A percentile compares a stretch with the other conserved stretches of the same genome.
phyloP scores from a whole-genome alignment of 139 green algal genomes.

The Pleodorina starrii region DNA sequence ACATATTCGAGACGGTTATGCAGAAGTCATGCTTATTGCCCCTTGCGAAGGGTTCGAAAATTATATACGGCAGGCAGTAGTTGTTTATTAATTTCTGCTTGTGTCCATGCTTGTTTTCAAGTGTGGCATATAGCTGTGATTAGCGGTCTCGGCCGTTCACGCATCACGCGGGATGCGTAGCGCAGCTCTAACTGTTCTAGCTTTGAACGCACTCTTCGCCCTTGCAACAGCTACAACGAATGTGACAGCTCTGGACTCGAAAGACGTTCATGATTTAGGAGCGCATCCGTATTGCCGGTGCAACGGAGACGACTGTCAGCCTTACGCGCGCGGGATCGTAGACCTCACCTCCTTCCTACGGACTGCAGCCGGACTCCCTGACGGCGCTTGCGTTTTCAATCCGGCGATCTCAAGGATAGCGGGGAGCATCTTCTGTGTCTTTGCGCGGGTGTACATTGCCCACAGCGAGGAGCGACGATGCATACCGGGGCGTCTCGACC shows the following conservation, averaged over 20 bases:
- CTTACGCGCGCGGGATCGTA: not conserved
- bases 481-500: conserved; percentile 6
- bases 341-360: not conserved
- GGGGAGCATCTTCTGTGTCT: not conserved
- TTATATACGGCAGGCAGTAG: too few species aligned
- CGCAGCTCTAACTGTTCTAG: not conserved
- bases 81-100: not conserved
- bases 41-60: too few species aligned
- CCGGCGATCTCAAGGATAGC: not conserved
- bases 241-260: not conserved
- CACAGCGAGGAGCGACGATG: not conserved
- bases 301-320: conserved; percentile 2
- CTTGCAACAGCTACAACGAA: conserved; percentile 3
- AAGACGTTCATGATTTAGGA: not conserved
- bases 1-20: too few species aligned
- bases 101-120: not conserved
- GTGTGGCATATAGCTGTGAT: too few species aligned
- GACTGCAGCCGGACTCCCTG: not conserved
- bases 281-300: conserved; percentile 11
- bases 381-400: conserved; percentile 36
- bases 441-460: conserved; percentile 5
- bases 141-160: too few species aligned
- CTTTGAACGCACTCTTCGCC: not conserved
- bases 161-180: too few species aligned
- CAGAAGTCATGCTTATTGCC: too few species aligned